Conservation (phyloP, 2,329 filamentous ascomycete species). For the Phyllosticta citribraziliensis region DNA sequence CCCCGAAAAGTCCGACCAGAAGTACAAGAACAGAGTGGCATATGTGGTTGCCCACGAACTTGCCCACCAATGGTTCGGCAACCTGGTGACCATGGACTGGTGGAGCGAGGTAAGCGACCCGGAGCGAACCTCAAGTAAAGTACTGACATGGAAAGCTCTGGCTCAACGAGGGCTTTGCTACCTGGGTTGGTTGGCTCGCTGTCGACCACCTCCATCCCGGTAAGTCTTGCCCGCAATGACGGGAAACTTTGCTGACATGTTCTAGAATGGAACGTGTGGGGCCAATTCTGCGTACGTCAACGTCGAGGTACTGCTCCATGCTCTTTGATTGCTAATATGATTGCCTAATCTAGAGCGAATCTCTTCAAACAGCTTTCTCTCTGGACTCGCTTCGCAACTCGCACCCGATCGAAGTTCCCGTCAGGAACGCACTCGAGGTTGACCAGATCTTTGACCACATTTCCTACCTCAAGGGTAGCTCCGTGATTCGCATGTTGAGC, state of each 20-base stretch:
- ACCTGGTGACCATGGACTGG: slow-evolving; percentile 95
- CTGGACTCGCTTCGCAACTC: slow-evolving; percentile 85
- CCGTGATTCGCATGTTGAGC: slow-evolving; percentile 91
- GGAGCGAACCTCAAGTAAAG: neutral
- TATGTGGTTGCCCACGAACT: slow-evolving; percentile 98
- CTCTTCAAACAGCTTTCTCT: slow-evolving; percentile 81
- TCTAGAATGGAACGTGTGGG: slow-evolving; percentile 90
- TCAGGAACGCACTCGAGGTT: slow-evolving; percentile 86
- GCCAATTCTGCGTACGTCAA: slow-evolving; percentile 73
- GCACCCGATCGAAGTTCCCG: slow-evolving; percentile 92
- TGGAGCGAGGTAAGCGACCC: slow-evolving; percentile 58
- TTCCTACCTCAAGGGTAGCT: slow-evolving; percentile 93
- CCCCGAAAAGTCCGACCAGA: slow-evolving; percentile 78
- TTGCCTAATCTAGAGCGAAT: slow-evolving; percentile 57
- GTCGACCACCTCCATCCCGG: slow-evolving; percentile 80
- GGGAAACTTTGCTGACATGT: neutral
- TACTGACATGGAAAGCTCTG: slow-evolving; percentile 46
- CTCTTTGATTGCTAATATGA: slow-evolving; percentile 22
- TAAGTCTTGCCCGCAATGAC: slow-evolving; percentile 20
- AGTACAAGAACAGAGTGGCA: slow-evolving; percentile 86
- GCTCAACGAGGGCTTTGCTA: slow-evolving; percentile 95
- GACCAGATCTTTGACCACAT: slow-evolving; percentile 98
- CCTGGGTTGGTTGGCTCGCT: slow-evolving; percentile 94
- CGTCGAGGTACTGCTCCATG: slow-evolving; percentile 41
- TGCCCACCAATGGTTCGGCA: slow-evolving; percentile 89